Evolutionary conservation across 805 yeast genomes (phyloP), one percentile per base, ranked within the genome.

Genomic region (Pichia rugopelliculosa): DNA sequence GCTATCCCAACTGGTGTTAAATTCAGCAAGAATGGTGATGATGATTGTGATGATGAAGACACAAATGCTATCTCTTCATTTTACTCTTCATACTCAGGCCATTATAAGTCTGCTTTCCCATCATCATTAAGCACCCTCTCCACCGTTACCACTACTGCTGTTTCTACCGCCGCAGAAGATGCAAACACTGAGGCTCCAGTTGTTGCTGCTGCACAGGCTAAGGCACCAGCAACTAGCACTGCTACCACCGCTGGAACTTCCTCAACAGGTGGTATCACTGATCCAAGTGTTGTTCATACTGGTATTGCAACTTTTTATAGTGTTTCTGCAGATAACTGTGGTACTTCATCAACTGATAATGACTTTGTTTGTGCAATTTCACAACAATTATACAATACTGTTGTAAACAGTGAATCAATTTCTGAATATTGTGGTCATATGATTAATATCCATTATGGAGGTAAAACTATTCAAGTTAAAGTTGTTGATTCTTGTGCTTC

Each of bases 401-500:
- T 51, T n/a, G 57, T 54, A 25, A 52, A 48, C 36, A 46, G 53
- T 41, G 58, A 59, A 26, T 59, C 57, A 26, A 50, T 66, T 38
- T 65, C 70, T 11, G 59, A 70, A 25, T 69, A 72, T 56, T 77
- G 83, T 59, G 82, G 82, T 26, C 71, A 67, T 55, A 62, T 66
- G 50, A 74, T 77, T 54, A 69, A 62, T 46, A 79, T 76, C 6
- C 57, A 46, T 49, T 75, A 72, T 56, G 59, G 64, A 44, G 77
- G 76, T 24, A 75, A 74, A 40, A 66, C 77, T 17, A 78, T 76
- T 41, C 67, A 62, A 24, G 82, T 77, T 37, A 72, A 70, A 26
- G 80, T 77, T 41, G 79, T 73, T 21, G 82, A 77, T 59, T 63
- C 77, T 18, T 78, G 82, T 59, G 74, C 58, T 39, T 77, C 74